These are phyloP conservation scores for Lolium perenne DNA, from an alignment of 176 grass and related monocot genomes.

Conservation along the genomic window DNA sequence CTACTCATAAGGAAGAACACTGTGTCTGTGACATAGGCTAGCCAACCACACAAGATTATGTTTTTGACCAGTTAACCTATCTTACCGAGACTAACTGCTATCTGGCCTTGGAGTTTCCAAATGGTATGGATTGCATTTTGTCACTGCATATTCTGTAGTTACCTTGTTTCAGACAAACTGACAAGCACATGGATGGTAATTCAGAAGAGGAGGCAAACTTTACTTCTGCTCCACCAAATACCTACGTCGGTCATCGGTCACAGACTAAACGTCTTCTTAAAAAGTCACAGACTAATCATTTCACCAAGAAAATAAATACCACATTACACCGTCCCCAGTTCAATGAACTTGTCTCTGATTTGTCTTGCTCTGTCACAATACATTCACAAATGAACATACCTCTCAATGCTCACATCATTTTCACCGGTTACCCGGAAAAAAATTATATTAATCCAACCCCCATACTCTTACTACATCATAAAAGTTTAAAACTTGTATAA, in stretches of 20 bases:
- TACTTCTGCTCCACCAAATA: neutral
- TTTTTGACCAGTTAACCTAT: slow-evolving; percentile 38
- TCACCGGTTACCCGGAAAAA: neutral
- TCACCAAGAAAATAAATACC: slow-evolving; percentile 15
- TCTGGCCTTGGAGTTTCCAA: slow-evolving; percentile 12
- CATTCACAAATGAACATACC: slow-evolving; percentile 19
- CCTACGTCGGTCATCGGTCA: neutral
- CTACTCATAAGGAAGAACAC: slow-evolving; percentile 38
- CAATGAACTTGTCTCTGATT: neutral
- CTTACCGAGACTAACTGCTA: slow-evolving; percentile 9
- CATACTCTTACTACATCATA: slow-evolving; percentile 4
- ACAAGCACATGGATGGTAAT: slow-evolving; percentile 5
- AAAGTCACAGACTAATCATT: slow-evolving; percentile 30
- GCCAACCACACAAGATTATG: neutral
- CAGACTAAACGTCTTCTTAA: neutral
- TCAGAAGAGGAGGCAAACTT: slow-evolving; percentile 16
- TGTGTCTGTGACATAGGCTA: slow-evolving; percentile 23
- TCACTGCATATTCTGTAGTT: slow-evolving; percentile 24
- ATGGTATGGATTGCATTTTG: slow-evolving; percentile 25
- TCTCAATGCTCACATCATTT: neutral
- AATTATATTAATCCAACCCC: neutral
- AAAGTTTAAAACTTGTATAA: neutral
- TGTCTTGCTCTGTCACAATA: slow-evolving; percentile 11
- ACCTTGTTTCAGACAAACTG: slow-evolving; percentile 33
- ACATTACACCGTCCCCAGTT: neutral